Percentiles rank a stretch among this genome's conserved stretches.
These are phyloP conservation scores for Xylaria sp. DNA, from an alignment of 2,329 filamentous ascomycete species.

Conservation along the genomic window DNA sequence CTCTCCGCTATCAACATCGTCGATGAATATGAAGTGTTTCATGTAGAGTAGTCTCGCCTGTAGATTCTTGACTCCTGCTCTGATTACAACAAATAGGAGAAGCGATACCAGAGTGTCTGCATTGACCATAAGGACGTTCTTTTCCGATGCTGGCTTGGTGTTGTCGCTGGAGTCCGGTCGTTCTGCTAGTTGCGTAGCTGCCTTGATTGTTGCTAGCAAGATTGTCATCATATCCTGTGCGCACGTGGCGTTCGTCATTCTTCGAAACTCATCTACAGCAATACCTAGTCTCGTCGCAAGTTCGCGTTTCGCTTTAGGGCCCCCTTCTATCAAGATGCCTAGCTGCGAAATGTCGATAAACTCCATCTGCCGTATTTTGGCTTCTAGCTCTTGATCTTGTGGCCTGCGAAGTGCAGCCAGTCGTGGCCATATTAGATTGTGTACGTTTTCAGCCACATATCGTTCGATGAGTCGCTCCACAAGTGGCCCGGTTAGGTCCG, in stretches of 20 bases:
- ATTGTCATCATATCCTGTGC: conserved; percentile 91
- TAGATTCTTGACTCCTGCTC: conserved; percentile 86
- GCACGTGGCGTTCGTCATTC: conserved; percentile 79
- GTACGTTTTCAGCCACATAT: conserved; percentile 92
- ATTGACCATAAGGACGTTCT: conserved; percentile 72
- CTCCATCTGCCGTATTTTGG: conserved; percentile 91
- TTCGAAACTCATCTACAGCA: conserved; percentile 90
- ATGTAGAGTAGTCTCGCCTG: conserved; percentile 94
- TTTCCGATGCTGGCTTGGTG: conserved; percentile 59
- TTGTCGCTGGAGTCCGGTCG: conserved; percentile 53
- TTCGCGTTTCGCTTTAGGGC: conserved; percentile 81
- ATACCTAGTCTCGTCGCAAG: conserved; percentile 79
- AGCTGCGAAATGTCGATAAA: conserved; percentile 95
- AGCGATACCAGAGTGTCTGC: conserved; percentile 94
- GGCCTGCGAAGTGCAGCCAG: conserved; percentile 80
- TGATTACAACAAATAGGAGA: conserved; percentile 90
- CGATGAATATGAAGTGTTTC: conserved; percentile 96
- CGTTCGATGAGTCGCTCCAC: conserved; percentile 95
- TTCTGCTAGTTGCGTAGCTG: conserved; percentile 76
- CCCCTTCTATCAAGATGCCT: conserved; percentile 85
- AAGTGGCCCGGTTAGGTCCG: conserved; percentile 88
- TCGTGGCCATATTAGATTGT: conserved; percentile 87
- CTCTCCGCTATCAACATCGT: conserved; percentile 96
- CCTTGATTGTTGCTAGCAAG: conserved; percentile 83
- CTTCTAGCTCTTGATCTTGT: conserved; percentile 89